A percentile compares a stretch with the other conserved stretches of the same genome.
phyloP scores from a whole-genome alignment of 345 rosid genomes.

The Brassica cretica region DNA sequence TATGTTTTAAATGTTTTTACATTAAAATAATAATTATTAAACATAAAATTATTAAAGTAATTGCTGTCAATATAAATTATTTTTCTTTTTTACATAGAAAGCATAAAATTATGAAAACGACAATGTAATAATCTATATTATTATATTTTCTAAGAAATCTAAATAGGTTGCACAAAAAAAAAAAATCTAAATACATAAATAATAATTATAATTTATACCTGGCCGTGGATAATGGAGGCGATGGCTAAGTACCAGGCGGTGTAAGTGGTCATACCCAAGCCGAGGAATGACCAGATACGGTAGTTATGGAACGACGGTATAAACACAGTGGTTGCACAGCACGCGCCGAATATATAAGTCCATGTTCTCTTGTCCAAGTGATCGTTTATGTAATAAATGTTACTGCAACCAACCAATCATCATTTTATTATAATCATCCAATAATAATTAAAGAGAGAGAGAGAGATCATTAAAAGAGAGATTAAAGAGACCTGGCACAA shows the following conservation, averaged over 20 bases:
- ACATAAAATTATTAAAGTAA: too few species aligned
- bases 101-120: slow-evolving; percentile 35
- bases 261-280: slow-evolving; percentile 97
- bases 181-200: not conserved
- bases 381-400: slow-evolving; percentile 96
- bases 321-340: slow-evolving; percentile 98
- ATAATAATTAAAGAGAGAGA: not conserved
- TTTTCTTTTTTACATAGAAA: too few species aligned
- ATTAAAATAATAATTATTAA: too few species aligned
- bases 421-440: not conserved
- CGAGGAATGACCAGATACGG: slow-evolving; percentile 98
- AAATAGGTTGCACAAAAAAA: not conserved
- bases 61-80: too few species aligned
- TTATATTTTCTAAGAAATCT: not conserved
- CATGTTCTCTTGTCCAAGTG: slow-evolving; percentile 97
- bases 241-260: slow-evolving; percentile 97
- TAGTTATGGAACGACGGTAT: slow-evolving; percentile 98
- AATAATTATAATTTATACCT: slow-evolving; percentile 37
- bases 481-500: slow-evolving; percentile 71
- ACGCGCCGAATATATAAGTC: slow-evolving; percentile 99
- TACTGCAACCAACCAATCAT: slow-evolving; percentile 49
- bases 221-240: slow-evolving; percentile 82
- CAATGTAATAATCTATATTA: slow-evolving; percentile 7
- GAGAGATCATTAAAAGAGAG: not conserved
- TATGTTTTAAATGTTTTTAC: too few species aligned